Percentiles rank a stretch among this genome's conserved stretches.
Conservation (phyloP, 164 flowering plant species). For the Chimonanthus salicifolius region DNA sequence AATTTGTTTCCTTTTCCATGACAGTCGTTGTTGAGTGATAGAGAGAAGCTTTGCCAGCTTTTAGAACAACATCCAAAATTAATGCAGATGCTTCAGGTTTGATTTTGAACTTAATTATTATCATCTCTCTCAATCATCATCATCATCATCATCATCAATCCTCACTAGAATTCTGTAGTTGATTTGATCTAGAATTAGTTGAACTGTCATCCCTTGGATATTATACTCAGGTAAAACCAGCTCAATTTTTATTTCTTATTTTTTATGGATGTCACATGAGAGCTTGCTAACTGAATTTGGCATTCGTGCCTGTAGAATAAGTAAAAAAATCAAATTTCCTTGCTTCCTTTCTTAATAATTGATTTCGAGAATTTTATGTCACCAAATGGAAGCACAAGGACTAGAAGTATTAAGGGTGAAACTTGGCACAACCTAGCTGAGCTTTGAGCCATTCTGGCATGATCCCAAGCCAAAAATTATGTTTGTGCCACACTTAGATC, state of each 20-base stretch:
- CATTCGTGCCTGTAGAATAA: background rate
- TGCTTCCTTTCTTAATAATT: too few species aligned
- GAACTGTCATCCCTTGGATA: background rate
- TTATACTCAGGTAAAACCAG: background rate
- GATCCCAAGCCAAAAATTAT: too few species aligned
- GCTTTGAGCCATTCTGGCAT: too few species aligned
- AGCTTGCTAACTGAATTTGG: background rate
- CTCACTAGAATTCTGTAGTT: background rate
- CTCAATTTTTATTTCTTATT: background rate
- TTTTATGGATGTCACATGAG: background rate
- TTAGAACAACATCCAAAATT: constrained; percentile 93
- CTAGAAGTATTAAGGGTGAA: too few species aligned
- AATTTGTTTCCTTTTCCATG: constrained; percentile 10
- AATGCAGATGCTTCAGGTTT: constrained; percentile 98
- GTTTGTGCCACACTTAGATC: too few species aligned
- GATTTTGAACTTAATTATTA: constrained; percentile 1
- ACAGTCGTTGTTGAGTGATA: constrained; percentile 88
- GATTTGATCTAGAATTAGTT: background rate
- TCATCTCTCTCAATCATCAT: background rate
- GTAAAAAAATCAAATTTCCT: background rate
- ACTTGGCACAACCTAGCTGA: too few species aligned
- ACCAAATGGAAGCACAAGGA: too few species aligned
- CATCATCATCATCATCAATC: background rate
- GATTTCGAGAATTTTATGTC: too few species aligned
- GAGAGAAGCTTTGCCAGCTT: constrained; percentile 89